Conservation (phyloP, 2,329 filamentous ascomycete genomes). For the Chrysoporthe cubensis region DNA sequence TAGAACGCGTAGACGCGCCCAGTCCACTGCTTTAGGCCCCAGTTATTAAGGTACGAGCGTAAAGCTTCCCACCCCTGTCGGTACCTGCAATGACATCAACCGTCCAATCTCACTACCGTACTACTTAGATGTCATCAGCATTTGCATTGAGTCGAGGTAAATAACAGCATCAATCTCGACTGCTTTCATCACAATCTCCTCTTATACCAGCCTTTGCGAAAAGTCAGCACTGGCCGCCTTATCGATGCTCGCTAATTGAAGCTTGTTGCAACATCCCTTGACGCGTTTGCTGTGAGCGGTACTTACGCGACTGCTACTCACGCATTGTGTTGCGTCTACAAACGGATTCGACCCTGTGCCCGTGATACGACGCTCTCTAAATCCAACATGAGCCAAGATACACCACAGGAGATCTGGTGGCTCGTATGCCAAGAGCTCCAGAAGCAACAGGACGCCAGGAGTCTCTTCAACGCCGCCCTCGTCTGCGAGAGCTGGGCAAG, state of each 20-base stretch:
- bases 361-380: not conserved
- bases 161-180: not conserved
- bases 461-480: slow-evolving; percentile 63
- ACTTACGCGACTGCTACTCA: not conserved
- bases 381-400: slow-evolving; percentile 19
- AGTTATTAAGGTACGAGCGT: not conserved
- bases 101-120: not conserved
- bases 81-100: slow-evolving; percentile 12
- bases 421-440: slow-evolving; percentile 64
- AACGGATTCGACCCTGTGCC: too few relatives aligned
- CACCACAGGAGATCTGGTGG: slow-evolving; percentile 64
- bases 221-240: not conserved
- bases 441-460: slow-evolving; percentile 58
- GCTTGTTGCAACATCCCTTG: not conserved
- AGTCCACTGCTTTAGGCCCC: not conserved
- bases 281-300: not conserved
- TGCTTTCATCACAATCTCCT: not conserved
- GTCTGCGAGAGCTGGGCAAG: slow-evolving; percentile 59
- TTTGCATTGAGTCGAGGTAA: not conserved
- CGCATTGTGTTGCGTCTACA: not conserved
- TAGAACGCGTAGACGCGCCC: slow-evolving; percentile 4
- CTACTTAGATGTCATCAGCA: not conserved
- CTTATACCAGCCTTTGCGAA: not conserved
- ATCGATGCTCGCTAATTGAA: not conserved
- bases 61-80: slow-evolving; percentile 1